Evolutionary conservation across 2,329 filamentous ascomycete genomes (phyloP).

Genomic region (Ophiobolus disseminans): DNA sequence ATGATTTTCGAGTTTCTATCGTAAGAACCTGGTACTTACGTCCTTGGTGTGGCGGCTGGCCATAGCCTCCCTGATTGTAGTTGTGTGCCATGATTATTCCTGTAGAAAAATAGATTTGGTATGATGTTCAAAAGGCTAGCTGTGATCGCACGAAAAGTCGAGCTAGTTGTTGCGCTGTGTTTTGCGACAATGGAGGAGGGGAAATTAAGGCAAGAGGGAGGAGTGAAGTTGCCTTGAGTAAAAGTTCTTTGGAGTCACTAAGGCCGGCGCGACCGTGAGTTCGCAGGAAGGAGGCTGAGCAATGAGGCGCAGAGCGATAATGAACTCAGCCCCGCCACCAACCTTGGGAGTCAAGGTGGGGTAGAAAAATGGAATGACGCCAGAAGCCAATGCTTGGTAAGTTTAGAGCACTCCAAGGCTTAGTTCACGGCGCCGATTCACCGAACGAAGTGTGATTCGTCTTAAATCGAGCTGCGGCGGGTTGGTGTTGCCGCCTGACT

Average conservation of each 20-base stretch:
- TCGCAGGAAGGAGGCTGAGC: slow-evolving; percentile 1
- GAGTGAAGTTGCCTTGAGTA: not conserved
- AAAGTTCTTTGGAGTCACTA: not conserved
- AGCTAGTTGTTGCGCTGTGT: not conserved
- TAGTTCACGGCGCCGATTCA: not conserved
- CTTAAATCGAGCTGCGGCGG: slow-evolving; percentile 3
- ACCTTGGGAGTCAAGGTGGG: not conserved
- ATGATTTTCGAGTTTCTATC: slow-evolving; percentile 11
- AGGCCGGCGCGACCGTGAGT: not conserved
- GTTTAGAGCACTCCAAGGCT: not conserved
- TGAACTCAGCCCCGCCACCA: slow-evolving; percentile 7
- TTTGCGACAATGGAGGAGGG: not conserved
- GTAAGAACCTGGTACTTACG: slow-evolving; percentile 33
- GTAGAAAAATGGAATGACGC: slow-evolving; percentile 1
- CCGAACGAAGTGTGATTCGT: not conserved
- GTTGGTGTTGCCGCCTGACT: not conserved
- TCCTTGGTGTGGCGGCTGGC: slow-evolving; percentile 34
- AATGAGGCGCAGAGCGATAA: slow-evolving; percentile 9
- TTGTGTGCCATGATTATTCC: slow-evolving; percentile 34
- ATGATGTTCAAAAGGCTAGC: not conserved
- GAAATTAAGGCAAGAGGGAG: not conserved
- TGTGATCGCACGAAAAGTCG: not conserved
- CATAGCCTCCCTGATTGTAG: slow-evolving; percentile 39
- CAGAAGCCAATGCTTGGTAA: slow-evolving; percentile 9
- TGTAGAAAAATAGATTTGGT: not conserved